Evolutionary conservation across 163 green algal species (phyloP), one percentile per base, ranked within the genome.

Genomic region (Coccomyxa subellipsoidea): DNA sequence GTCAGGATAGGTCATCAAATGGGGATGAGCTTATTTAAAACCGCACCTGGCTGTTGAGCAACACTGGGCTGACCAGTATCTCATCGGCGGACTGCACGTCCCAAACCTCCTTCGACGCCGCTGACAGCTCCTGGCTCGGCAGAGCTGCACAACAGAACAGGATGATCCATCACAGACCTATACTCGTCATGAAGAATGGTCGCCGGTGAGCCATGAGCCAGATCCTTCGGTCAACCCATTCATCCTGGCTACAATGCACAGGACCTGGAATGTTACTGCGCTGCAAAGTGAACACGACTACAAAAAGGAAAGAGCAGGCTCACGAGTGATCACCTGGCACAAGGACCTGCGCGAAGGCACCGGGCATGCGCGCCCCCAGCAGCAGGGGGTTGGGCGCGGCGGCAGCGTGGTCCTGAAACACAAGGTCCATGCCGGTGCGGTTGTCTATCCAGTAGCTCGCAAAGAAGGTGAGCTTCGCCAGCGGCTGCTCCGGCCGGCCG

Each of bases 371-470:
- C 0, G 54, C 77, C 0, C 85, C 84, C 54, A 88, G 76, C n/a
- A 92, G 82, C 38, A 88, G 76, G 38, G 84, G 53, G 71, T 81
- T 82, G 38, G 54, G 39, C 6, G 84, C 78, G 0, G 88, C 85
- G 6, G 76, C 83, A 23, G 77, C 54, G 15, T 78, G 77, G 80
- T 93, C 92, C 73, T 91, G 89, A 81, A 95, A 94, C 32, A 94
- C 31, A 25, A 97, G 87, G 85, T 96, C 90, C 54, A 94, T 86
- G 25, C 92, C 92, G 0, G 90, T 95, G 80, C 92, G 88, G 91
- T 97, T 97, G 90, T 97, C 94, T 12, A 97, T 77, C 94, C 94
- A 97, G 88, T 91, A 95, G 31, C 91, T 85, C 0, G 90, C 83
- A 76, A 88, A 93, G 15, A 97, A 70, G 0, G 89, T 91, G 34